Percentiles rank a stretch among this genome's conserved stretches.
phyloP scores from a whole-genome alignment of 179 eudicot genomes.

The Gypsophila paniculata region DNA sequence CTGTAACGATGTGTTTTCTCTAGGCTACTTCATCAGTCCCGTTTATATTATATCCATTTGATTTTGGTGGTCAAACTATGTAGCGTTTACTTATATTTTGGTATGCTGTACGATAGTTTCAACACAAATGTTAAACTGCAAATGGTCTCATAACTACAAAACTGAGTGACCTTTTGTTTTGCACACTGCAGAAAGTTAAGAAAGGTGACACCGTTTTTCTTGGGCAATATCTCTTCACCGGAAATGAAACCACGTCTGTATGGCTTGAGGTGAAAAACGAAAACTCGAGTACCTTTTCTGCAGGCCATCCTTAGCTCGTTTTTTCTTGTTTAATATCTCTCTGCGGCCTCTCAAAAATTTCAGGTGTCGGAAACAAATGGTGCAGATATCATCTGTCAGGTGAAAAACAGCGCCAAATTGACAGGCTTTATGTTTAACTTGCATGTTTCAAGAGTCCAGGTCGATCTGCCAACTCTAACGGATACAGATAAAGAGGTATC shows the following conservation, averaged over 20 bases:
- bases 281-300: slow-evolving; percentile 16
- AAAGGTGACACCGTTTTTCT: slow-evolving; percentile 86
- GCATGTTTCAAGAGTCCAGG: slow-evolving; percentile 70
- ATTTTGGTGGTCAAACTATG: no score
- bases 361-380: slow-evolving; percentile 78
- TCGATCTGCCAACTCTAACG: slow-evolving; percentile 73
- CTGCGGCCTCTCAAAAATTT: slow-evolving; percentile 2
- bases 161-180: slow-evolving; percentile 9
- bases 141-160: no score
- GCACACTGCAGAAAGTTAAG: slow-evolving; percentile 65
- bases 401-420: slow-evolving; percentile 78
- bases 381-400: slow-evolving; percentile 64
- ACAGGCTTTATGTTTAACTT: slow-evolving; percentile 67
- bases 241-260: slow-evolving; percentile 90
- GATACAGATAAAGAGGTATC: slow-evolving; percentile 76
- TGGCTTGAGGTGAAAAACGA: slow-evolving; percentile 84
- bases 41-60: no score
- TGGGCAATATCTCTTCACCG: slow-evolving; percentile 88
- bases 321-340: slow-evolving; percentile 6
- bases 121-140: no score
- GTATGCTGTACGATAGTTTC: no score
- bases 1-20: neutral
- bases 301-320: neutral
- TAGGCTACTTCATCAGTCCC: no score
- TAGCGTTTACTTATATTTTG: no score